A percentile compares a stretch with the other conserved stretches of the same genome.
phyloP scores from a whole-genome alignment of 2,329 filamentous ascomycete genomes.

The Penicillium expansum region DNA sequence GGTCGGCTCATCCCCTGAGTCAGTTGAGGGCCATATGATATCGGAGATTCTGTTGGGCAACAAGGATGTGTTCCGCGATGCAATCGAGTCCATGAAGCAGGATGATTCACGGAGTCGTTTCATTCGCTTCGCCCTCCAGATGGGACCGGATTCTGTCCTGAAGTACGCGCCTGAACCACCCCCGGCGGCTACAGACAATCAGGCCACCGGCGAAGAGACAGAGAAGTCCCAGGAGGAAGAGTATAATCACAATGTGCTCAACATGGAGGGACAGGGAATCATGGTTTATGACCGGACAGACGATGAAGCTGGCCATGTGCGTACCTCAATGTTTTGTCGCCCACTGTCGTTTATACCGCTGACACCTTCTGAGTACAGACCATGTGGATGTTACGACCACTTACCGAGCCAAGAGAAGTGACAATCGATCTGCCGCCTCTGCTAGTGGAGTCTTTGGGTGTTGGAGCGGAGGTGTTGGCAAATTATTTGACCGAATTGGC shows the following conservation, averaged over 20 bases:
- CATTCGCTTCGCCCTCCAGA: slow-evolving; percentile 71
- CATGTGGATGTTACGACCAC: slow-evolving; percentile 99
- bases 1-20: slow-evolving; percentile 72
- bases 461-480: slow-evolving; percentile 90
- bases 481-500: slow-evolving; percentile 88
- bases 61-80: slow-evolving; percentile 74
- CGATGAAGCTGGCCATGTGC: slow-evolving; percentile 86
- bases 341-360: slow-evolving; percentile 25
- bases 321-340: not conserved
- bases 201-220: slow-evolving; percentile 16
- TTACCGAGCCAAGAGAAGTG: slow-evolving; percentile 82
- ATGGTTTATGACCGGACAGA: slow-evolving; percentile 93
- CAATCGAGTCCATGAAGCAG: slow-evolving; percentile 82
- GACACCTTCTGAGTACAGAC: slow-evolving; percentile 55
- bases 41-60: slow-evolving; percentile 78
- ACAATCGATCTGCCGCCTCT: slow-evolving; percentile 89
- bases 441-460: slow-evolving; percentile 88
- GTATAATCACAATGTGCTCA: slow-evolving; percentile 56
- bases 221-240: slow-evolving; percentile 40
- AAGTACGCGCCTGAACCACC: slow-evolving; percentile 43
- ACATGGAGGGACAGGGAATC: slow-evolving; percentile 94
- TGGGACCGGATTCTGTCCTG: slow-evolving; percentile 68
- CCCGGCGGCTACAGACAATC: slow-evolving; percentile 19
- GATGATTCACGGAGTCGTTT: slow-evolving; percentile 93
- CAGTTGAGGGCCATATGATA: slow-evolving; percentile 73